Percentiles rank a stretch among this genome's conserved stretches.
Evolutionary conservation across 208 protist genomes (phyloP).

Genomic region (Jaenimonas drosophilae): DNA sequence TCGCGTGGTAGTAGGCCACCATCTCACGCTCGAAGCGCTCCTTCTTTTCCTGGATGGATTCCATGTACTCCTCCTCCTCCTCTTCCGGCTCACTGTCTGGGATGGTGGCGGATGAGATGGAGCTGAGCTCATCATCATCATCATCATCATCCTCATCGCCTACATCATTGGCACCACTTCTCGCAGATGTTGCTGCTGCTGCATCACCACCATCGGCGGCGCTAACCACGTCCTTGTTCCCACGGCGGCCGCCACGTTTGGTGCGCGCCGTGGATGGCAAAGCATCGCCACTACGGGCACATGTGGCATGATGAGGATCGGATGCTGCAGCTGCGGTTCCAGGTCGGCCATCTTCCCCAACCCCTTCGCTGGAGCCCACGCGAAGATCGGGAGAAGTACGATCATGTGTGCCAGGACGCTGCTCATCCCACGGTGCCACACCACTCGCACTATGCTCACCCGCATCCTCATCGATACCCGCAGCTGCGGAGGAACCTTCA

Average conservation of each 20-base stretch:
- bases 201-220: too few relatives aligned
- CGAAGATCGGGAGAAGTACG: too few relatives aligned
- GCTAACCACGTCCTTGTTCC: background rate
- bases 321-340: background rate
- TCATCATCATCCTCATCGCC: background rate
- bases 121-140: background rate
- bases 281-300: background rate
- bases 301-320: background rate
- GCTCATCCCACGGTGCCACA: too few relatives aligned
- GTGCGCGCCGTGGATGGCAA: background rate
- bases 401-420: too few relatives aligned
- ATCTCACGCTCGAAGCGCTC: conserved; percentile 52
- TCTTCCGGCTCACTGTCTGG: conserved; percentile 10
- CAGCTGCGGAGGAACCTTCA: background rate
- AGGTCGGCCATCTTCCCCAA: too few relatives aligned
- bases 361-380: too few relatives aligned
- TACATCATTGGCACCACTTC: background rate
- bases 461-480: background rate
- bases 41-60: conserved; percentile 48
- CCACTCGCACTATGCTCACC: background rate
- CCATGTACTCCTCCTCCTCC: conserved; percentile 30
- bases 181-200: background rate
- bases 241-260: background rate
- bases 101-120: background rate
- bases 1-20: conserved; percentile 22